Base-by-base conservation (phyloP, 164 flowering plant species). In the Vitis riparia region DNA sequence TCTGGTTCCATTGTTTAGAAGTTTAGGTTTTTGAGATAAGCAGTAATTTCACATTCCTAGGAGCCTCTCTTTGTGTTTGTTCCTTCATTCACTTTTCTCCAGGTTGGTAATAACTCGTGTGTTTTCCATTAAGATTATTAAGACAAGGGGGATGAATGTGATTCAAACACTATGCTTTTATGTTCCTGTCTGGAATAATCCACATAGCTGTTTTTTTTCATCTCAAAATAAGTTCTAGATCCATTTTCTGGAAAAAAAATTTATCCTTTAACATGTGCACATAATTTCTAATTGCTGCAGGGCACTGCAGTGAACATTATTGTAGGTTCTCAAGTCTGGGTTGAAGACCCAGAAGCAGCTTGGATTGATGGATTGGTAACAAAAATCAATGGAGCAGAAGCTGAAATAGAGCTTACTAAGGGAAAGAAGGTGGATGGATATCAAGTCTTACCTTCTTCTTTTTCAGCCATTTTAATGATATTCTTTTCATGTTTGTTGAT, bases 281-380 rank as follows among this genome's bases (percentile, higher is more conserved):
- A 37, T 68, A 16, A 65, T 49, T 51, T 49, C 59, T 62, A 9
- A n/a, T 63, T 62, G 62, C 51, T 87, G 82, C 93, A 95, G 99
- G 98, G 87, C 62, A 86, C 93, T 68, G 72, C 88, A 19, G 97
- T 89, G 62, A 93, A 87, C 65, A 93, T 95, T 65, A 87, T 86
- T 69, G 89, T 87, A 30, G 97, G 98, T 65, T 89, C 99, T 69
- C 93, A 95, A 79, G 93, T 91, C 69, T 95, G 99, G 99, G 87
- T 79, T 66, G 97, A 91, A 72, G 96, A 93, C 80, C 88, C 88
- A 29, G 78, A 59, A 10, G 62, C 76, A 68, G 94, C 97, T 72
- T 95, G 99, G 99, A 75, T 87, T 71, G 96, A 95, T 84, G 99
- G 97, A 44, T 86, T 86, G 73, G 97, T 90, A 62, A 60, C 69